phyloP scores from a whole-genome alignment of 2,329 filamentous ascomycete genomes.

The Nemania diffusa region DNA sequence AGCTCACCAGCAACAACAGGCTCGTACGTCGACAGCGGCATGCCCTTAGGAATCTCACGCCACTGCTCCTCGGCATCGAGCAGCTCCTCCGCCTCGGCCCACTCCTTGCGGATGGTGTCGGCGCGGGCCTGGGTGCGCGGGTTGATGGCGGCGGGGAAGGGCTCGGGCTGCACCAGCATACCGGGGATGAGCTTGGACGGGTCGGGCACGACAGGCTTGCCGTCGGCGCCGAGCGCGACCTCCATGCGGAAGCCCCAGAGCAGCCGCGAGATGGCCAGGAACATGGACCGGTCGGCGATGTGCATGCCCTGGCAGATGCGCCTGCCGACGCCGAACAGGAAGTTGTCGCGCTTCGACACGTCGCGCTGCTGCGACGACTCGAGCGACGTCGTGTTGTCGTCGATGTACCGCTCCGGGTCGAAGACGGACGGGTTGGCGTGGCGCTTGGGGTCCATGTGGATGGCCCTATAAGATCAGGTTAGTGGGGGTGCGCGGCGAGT shows the following conservation, averaged over 20 bases:
- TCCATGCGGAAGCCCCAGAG: slow-evolving; percentile 57
- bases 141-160: slow-evolving; percentile 35
- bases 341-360: slow-evolving; percentile 47
- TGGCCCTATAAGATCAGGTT: slow-evolving; percentile 49
- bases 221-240: slow-evolving; percentile 16
- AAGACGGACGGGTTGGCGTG: slow-evolving; percentile 56
- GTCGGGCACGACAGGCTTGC: slow-evolving; percentile 25
- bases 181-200: slow-evolving; percentile 35
- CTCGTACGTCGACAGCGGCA: slow-evolving; percentile 39
- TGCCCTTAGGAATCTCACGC: slow-evolving; percentile 38
- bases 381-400: slow-evolving; percentile 44
- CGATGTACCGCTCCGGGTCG: slow-evolving; percentile 51
- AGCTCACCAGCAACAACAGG: slow-evolving; percentile 21
- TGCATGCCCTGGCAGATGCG: slow-evolving; percentile 61
- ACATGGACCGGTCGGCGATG: slow-evolving; percentile 49
- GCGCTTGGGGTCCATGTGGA: slow-evolving; percentile 58
- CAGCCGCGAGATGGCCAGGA: slow-evolving; percentile 55
- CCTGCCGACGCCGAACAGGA: slow-evolving; percentile 47
- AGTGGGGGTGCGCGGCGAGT: slow-evolving; percentile 31
- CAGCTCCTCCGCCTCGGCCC: slow-evolving; percentile 31
- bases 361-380: slow-evolving; percentile 50
- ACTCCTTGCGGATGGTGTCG: slow-evolving; percentile 34
- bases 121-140: slow-evolving; percentile 35
- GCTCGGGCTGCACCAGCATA: slow-evolving; percentile 40
- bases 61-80: slow-evolving; percentile 38